Base-by-base conservation (phyloP, 768 basidiomycete genomes). In the Serendipita sp. region DNA sequence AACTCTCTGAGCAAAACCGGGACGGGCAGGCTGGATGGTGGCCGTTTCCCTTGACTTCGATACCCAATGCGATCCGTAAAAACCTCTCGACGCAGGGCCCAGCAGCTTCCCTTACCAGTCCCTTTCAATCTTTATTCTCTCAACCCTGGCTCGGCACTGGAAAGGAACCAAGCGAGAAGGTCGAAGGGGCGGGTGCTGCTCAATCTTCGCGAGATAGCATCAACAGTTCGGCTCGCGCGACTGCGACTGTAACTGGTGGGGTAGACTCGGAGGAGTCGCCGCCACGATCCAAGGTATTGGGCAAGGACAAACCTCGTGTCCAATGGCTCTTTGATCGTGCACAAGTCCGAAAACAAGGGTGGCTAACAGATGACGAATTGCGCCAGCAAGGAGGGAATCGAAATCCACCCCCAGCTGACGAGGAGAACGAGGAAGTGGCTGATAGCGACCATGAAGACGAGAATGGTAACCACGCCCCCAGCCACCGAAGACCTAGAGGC, bases 381-480 rank as follows among this genome's bases (percentile, higher is more conserved):
- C 14, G 61, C 14, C 26, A 14, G 17, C n/a, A 48, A 26, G 26
- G 1, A 3, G 42, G 45, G 16, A 31, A 38, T 61, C 44, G 60
- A 17, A 41, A 64, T n/a, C 45, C 38, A 20, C 48, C 61, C n/a
- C 16, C 28, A 28, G 45, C 51, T 22, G 51, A 51, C 24, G 63
- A 61, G 14, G 13, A 71, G 74, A 44, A 62, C 62, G n/a, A 28
- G 22, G 60, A 3, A 34, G 43, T 7, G 26, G 62, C 64, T 51
- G 56, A 64, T 30, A 30, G 26, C 34, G 62, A 42, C 42, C 62
- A 63, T 30, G 31, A 42, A 62, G 60, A 58, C 43, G 31, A 65
- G 31, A 20, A 60, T 44, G 34, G 45, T 42, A 61, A n/a, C 17
- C 17, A 30, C 30, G 42, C 31, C 31, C 43, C 24, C 30, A 61